These are phyloP conservation scores for Volvariella surrecta DNA, from an alignment of 1,284 basidiomycete species.

Conservation along the genomic window DNA sequence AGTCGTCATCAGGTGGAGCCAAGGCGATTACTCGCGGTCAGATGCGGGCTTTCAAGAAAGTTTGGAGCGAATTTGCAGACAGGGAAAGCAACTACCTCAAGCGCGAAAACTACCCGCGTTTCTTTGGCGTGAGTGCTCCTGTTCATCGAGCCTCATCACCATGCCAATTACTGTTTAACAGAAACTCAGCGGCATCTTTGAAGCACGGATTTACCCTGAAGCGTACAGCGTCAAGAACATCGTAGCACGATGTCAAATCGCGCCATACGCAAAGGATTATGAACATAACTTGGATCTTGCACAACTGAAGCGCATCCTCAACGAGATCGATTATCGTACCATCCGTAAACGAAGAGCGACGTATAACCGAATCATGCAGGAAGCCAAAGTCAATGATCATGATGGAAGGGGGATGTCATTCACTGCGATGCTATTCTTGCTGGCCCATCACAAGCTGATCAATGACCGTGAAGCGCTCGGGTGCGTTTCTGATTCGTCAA, in stretches of 20 bases:
- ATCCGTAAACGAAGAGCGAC: slow-evolving; percentile 61
- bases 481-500: slow-evolving; percentile 34
- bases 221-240: slow-evolving; percentile 60
- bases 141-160: not conserved
- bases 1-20: slow-evolving; percentile 73
- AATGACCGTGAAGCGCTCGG: slow-evolving; percentile 82
- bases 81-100: slow-evolving; percentile 75
- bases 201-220: slow-evolving; percentile 74
- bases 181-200: slow-evolving; percentile 77
- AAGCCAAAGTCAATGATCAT: slow-evolving; percentile 71
- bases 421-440: slow-evolving; percentile 80
- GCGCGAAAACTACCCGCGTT: slow-evolving; percentile 64
- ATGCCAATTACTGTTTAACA: slow-evolving; percentile 24
- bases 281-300: slow-evolving; percentile 51
- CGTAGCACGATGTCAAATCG: slow-evolving; percentile 35
- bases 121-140: slow-evolving; percentile 66
- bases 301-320: slow-evolving; percentile 52
- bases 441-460: slow-evolving; percentile 91
- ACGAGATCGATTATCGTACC: slow-evolving; percentile 53
- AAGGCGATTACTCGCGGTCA: slow-evolving; percentile 83
- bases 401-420: slow-evolving; percentile 83
- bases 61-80: slow-evolving; percentile 85
- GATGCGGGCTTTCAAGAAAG: slow-evolving; percentile 90
- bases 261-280: slow-evolving; percentile 12
- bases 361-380: slow-evolving; percentile 77